Evolutionary conservation across 345 rosid species (phyloP).

Genomic region (Eucalyptus cloeziana): DNA sequence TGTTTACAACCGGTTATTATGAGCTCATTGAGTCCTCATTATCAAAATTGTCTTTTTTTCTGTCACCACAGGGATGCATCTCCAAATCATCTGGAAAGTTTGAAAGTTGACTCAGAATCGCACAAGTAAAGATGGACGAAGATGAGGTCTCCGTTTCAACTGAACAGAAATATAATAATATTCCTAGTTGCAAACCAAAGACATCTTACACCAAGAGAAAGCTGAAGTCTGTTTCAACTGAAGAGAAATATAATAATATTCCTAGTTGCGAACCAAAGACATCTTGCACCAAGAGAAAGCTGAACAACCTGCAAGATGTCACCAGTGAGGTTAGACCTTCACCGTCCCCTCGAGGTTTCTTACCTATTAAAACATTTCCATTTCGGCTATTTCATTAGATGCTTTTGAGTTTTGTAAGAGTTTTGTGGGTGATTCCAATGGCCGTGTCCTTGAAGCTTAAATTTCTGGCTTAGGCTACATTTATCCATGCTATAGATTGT

Average conservation of each 20-base stretch:
- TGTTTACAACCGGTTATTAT: background rate
- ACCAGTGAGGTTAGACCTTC: background rate
- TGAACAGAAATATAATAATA: too few species aligned
- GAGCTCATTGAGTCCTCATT: background rate
- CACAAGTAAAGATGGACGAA: background rate
- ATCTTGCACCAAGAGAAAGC: background rate
- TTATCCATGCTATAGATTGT: background rate
- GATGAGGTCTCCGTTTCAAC: background rate
- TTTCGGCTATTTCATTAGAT: background rate
- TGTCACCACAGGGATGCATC: background rate
- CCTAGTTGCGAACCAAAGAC: background rate
- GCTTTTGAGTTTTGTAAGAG: background rate
- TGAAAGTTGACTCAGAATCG: background rate
- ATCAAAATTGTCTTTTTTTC: background rate
- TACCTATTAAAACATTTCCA: background rate
- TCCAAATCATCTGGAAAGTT: background rate
- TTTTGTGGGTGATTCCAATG: background rate
- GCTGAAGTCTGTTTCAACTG: background rate
- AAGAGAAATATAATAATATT: background rate
- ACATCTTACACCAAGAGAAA: too few species aligned
- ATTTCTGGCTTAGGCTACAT: background rate
- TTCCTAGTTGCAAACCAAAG: too few species aligned
- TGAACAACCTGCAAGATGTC: background rate
- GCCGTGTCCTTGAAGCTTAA: background rate
- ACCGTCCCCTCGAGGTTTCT: background rate